Base-by-base conservation (phyloP, 1,139 yeast species). In the Kodamaea arcana region DNA sequence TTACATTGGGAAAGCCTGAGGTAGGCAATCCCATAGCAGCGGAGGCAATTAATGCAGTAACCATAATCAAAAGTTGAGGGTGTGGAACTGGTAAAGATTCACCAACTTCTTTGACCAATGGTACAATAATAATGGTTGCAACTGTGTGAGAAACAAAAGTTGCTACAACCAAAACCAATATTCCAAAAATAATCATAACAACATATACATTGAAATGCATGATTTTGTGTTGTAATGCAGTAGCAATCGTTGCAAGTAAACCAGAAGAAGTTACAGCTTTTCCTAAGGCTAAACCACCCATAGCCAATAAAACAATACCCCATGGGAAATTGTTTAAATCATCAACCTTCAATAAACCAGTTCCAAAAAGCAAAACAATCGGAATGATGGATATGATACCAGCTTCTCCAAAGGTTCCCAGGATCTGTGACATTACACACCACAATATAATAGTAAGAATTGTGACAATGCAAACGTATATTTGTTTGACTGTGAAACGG, bases 1-100 rank as follows among this genome's bases (percentile, higher is more conserved):
- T 88, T 29, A 90, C 95, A 50, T 90, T 90, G 13, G 97, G 97
- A 73, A 90, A 90, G 0, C 97, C 97, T 1, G 95, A 84, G 0
- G 97, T 90, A 18, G 97, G 97, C 40, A 90, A 69, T 9, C 94
- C 97, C 97, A 90, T 90, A 3, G 97, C 97, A 32, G 82, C 80
- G 0, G 96, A 86, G 46, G 96, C 86, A 42, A 90, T 61, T 48
- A 90, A 67, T 0, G 95, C 92, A 12, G 94, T 74, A 15, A 83
- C 78, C 92, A 90, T 83, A 32, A 90, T 83, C 50, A 90, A 65
- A 35, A 88, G 58, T 36, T 75, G 65, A 14, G 92, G 85, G 52
- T 80, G 90, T 3, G 86, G 84, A 24, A 74, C 72, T 11, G 80
- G 77, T 61, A 90, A 68, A 16, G 80, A 69, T 15, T 79, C 75